phyloP scores from a whole-genome alignment of 192 early-diverging fungal species.

The Pilobolus umbonatus region DNA sequence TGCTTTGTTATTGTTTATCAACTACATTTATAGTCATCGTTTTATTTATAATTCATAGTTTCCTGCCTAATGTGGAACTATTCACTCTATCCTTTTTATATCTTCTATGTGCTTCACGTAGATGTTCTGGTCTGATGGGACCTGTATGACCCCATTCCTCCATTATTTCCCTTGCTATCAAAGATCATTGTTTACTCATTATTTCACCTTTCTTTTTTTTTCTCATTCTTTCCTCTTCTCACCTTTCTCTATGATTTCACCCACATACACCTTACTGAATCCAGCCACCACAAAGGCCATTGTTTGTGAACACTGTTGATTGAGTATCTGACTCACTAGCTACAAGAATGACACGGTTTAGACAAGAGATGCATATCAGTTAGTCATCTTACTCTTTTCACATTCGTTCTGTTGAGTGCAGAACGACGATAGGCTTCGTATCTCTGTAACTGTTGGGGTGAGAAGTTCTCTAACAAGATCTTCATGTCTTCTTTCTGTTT shows the following conservation, averaged over 20 bases:
- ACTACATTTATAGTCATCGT: background rate
- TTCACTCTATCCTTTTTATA: slow-evolving; percentile 53
- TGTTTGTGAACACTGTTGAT: slow-evolving; percentile 65
- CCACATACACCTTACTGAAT: slow-evolving; percentile 88
- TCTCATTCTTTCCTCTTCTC: background rate
- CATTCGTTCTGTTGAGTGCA: slow-evolving; percentile 66
- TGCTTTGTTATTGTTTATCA: background rate
- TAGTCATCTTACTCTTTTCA: slow-evolving; percentile 59
- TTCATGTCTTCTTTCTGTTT: slow-evolving; percentile 54
- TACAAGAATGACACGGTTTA: too few species aligned
- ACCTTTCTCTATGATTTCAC: slow-evolving; percentile 82
- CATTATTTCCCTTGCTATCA: slow-evolving; percentile 76
- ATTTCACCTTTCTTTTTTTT: too few species aligned
- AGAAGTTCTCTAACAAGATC: slow-evolving; percentile 61
- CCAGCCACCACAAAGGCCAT: slow-evolving; percentile 82
- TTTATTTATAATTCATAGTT: slow-evolving; percentile 6
- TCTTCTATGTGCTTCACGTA: slow-evolving; percentile 79
- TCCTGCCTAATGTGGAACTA: slow-evolving; percentile 15
- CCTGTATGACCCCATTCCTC: slow-evolving; percentile 73
- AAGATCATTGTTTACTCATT: background rate
- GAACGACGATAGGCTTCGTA: slow-evolving; percentile 81
- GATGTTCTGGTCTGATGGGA: slow-evolving; percentile 74
- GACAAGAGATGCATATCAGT: background rate
- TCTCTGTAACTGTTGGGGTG: slow-evolving; percentile 66
- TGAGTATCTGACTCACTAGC: slow-evolving; percentile 61